These are phyloP conservation scores for Saposhnikovia divaricata DNA, from an alignment of 129 eudicot species.

Conservation along the genomic window DNA sequence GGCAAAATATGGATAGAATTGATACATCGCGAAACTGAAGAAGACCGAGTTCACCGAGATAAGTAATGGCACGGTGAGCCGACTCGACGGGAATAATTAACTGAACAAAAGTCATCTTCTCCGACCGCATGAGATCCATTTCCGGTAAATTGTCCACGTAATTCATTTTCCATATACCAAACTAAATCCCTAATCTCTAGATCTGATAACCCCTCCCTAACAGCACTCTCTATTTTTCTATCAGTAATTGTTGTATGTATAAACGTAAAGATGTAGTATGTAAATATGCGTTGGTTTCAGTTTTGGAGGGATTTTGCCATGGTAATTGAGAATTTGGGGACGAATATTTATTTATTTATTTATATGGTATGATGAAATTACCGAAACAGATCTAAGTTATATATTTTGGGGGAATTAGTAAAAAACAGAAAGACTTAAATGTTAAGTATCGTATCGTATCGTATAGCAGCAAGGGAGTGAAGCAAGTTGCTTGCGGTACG, in stretches of 20 bases:
- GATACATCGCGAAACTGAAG: constrained; percentile 85
- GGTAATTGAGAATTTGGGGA: constrained; percentile 2
- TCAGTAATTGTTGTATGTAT: constrained; percentile 8
- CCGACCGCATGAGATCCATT: constrained; percentile 99
- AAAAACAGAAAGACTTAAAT: neutral
- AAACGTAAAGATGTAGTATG: neutral
- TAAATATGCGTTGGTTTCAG: neutral
- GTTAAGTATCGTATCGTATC: neutral
- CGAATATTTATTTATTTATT: neutral
- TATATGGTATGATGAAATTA: neutral
- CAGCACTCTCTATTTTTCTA: neutral
- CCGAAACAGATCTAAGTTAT: neutral
- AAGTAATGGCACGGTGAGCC: constrained; percentile 89
- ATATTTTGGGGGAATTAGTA: neutral
- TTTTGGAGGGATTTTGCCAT: neutral
- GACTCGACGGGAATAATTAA: constrained; percentile 91
- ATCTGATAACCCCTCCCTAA: constrained; percentile 23
- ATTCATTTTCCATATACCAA: constrained; percentile 53
- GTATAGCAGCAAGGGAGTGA: neutral
- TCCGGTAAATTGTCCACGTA: constrained; percentile 63
- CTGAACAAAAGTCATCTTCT: constrained; percentile 85
- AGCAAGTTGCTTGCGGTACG: neutral
- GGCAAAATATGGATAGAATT: neutral
- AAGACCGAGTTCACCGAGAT: constrained; percentile 89
- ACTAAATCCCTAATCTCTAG: constrained; percentile 4